These are phyloP conservation scores for Debaryomyces hansenii DNA, from an alignment of 805 yeast species.

Conservation along the genomic window DNA sequence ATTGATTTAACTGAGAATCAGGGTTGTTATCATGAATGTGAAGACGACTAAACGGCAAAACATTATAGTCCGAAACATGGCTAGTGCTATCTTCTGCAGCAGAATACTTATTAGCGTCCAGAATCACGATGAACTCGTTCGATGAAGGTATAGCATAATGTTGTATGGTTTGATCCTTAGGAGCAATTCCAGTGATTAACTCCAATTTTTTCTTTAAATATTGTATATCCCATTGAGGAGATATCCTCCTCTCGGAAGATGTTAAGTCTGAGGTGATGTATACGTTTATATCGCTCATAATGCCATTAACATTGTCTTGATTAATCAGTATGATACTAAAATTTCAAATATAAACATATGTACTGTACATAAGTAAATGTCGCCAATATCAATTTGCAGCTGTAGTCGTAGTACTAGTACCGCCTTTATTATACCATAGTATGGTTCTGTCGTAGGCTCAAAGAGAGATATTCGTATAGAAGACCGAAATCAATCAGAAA, in stretches of 20 bases:
- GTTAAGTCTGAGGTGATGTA: constrained; percentile 65
- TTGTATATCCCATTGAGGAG: constrained; percentile 58
- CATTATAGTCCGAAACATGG: constrained; percentile 20
- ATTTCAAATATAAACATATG: not conserved
- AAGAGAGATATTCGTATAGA: no score
- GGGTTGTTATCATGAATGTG: constrained; percentile 60
- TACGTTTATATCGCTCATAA: constrained; percentile 47
- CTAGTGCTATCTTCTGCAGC: constrained; percentile 13
- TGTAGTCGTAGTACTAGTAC: no score
- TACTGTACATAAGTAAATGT: not conserved
- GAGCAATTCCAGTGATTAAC: constrained; percentile 72
- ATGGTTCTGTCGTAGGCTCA: no score
- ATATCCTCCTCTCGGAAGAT: constrained; percentile 66
- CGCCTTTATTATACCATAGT: no score
- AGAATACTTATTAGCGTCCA: constrained; percentile 12
- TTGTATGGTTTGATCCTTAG: constrained; percentile 51
- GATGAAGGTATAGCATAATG: constrained; percentile 43
- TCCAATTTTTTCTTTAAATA: constrained; percentile 59
- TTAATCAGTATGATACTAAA: not conserved
- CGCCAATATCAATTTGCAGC: no score
- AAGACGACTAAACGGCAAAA: constrained; percentile 47
- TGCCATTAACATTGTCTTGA: not conserved
- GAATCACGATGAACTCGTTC: constrained; percentile 30
- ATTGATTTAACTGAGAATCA: constrained; percentile 47
- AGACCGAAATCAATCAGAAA: no score